Evolutionary conservation across 78 protist species (phyloP).

Genomic region (Creolimax fragrantissima): DNA sequence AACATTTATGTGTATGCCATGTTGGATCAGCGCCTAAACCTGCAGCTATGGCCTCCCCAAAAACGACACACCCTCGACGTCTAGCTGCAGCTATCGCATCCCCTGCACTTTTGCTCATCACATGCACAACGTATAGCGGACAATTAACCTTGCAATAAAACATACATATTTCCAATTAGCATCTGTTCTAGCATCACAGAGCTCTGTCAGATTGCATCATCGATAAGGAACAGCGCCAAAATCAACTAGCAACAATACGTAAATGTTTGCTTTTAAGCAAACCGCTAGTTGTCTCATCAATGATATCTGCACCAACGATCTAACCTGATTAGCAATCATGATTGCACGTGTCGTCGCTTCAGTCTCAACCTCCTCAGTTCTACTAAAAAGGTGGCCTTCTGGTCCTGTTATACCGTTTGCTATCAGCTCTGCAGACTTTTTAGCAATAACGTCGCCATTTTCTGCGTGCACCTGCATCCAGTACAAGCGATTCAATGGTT

Average conservation of each 20-base stretch:
- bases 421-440: constrained; percentile 34
- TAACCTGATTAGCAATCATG: constrained; percentile 53
- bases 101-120: constrained; percentile 56
- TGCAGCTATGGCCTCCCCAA: constrained; percentile 78
- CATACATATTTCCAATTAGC: too few species aligned
- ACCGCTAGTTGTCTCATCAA: too few species aligned
- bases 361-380: constrained; percentile 73
- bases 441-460: constrained; percentile 70
- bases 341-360: constrained; percentile 71
- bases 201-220: too few species aligned
- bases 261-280: too few species aligned
- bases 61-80: constrained; percentile 4
- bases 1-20: constrained; percentile 60
- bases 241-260: too few species aligned
- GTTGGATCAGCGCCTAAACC: constrained; percentile 66
- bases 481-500: too few species aligned
- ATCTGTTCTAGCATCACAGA: too few species aligned
- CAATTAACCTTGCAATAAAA: constrained; percentile 46
- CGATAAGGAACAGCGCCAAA: too few species aligned
- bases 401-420: constrained; percentile 73
- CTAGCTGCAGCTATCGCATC: constrained; percentile 44
- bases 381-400: constrained; percentile 62
- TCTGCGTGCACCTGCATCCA: constrained; percentile 87
- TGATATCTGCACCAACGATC: too few species aligned
- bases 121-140: constrained; percentile 52